Evolutionary conservation across 169 alveolate species (phyloP).

Genomic region (Besnoitia besnoiti): DNA sequence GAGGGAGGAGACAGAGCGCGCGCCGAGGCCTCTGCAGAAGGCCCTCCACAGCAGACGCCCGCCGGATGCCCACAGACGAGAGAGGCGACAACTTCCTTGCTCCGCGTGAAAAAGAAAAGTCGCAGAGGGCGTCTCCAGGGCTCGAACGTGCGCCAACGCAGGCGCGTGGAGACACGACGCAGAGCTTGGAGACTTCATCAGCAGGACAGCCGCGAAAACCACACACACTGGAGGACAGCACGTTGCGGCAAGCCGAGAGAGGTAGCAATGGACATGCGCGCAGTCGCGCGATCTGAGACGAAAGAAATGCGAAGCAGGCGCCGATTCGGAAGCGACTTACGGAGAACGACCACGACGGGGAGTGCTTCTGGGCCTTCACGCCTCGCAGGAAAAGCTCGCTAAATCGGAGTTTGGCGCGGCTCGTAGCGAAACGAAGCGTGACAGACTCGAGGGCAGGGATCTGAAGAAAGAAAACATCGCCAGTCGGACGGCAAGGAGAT

Average conservation of each 20-base stretch:
- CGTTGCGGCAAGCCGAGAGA: not conserved
- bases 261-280: not conserved
- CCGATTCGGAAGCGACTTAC: not conserved
- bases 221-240: not conserved
- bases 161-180: not conserved
- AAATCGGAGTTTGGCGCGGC: not conserved
- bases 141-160: not conserved
- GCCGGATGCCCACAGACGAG: not conserved
- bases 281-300: not conserved
- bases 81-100: not conserved
- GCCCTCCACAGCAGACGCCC: not conserved
- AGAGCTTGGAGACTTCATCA: not conserved
- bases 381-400: not conserved
- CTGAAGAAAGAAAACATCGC: not conserved
- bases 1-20: not conserved
- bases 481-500: not conserved
- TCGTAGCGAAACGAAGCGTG: not conserved
- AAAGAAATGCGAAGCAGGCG: not conserved
- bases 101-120: not conserved
- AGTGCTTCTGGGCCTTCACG: not conserved
- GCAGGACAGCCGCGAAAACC: not conserved
- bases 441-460: not conserved
- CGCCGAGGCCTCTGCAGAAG: not conserved
- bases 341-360: not conserved
- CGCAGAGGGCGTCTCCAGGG: too few relatives aligned